These are phyloP conservation scores for Dothidotthia symphoricarpi DNA, from an alignment of 2,329 filamentous ascomycete species.

Conservation along the genomic window DNA sequence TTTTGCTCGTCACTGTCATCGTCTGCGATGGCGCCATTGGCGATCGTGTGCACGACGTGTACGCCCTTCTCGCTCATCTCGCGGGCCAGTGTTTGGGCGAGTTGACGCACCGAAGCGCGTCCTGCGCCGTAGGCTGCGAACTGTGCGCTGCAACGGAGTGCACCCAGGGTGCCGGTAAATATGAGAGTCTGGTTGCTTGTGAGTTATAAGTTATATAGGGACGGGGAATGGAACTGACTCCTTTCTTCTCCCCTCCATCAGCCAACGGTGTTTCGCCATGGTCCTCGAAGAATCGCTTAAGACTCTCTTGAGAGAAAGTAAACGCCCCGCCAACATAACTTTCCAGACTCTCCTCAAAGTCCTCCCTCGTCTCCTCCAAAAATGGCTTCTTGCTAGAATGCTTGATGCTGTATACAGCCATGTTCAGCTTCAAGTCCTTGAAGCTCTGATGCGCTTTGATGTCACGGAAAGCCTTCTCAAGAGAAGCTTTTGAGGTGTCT, in stretches of 20 bases:
- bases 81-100: slow-evolving; percentile 56
- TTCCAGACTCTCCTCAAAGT: slow-evolving; percentile 47
- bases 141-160: slow-evolving; percentile 54
- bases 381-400: slow-evolving; percentile 56
- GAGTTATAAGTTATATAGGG: not conserved
- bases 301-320: slow-evolving; percentile 54
- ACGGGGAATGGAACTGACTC: slow-evolving; percentile 27
- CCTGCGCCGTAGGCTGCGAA: slow-evolving; percentile 58
- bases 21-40: slow-evolving; percentile 56
- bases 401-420: slow-evolving; percentile 59
- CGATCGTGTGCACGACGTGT: slow-evolving; percentile 60
- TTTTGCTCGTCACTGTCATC: slow-evolving; percentile 50
- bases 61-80: slow-evolving; percentile 58
- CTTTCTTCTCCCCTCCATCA: slow-evolving; percentile 54
- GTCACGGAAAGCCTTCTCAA: slow-evolving; percentile 50
- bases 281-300: slow-evolving; percentile 54
- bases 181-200: slow-evolving; percentile 47
- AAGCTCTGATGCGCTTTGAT: slow-evolving; percentile 53
- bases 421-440: slow-evolving; percentile 50
- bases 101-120: slow-evolving; percentile 53
- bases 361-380: slow-evolving; percentile 53
- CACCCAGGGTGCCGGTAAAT: slow-evolving; percentile 57
- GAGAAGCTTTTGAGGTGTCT: slow-evolving; percentile 50
- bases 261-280: slow-evolving; percentile 50
- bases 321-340: slow-evolving; percentile 58